A percentile compares a stretch with the other conserved stretches of the same genome.
Evolutionary conservation across 1,284 basidiomycete species (phyloP).

Genomic region (Ustilago nuda): DNA sequence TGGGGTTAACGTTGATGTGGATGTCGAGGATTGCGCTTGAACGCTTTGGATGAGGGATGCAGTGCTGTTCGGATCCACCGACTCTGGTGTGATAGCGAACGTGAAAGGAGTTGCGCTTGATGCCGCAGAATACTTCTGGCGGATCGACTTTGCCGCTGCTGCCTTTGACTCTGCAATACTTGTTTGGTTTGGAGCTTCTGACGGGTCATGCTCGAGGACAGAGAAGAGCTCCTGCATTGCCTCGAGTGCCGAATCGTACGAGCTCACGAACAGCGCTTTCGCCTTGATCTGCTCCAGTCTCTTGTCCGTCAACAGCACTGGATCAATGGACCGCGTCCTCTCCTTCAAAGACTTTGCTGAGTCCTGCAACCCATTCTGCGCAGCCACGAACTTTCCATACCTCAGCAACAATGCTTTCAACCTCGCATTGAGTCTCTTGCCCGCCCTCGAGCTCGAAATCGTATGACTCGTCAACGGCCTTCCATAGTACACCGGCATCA

Average conservation of each 20-base stretch:
- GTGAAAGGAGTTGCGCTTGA: conserved; percentile 43
- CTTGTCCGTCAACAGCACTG: conserved; percentile 42
- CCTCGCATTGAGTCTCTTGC: conserved; percentile 29
- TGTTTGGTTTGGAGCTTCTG: not conserved
- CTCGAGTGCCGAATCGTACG: conserved; percentile 15
- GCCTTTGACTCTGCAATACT: not conserved
- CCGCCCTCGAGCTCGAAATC: conserved; percentile 47
- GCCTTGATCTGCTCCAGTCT: conserved; percentile 58
- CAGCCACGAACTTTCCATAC: conserved; percentile 44
- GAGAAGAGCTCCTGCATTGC: conserved; percentile 25
- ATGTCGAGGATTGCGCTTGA: conserved; percentile 7
- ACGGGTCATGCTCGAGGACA: conserved; percentile 15
- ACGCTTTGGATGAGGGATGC: conserved; percentile 40
- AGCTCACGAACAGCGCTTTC: conserved; percentile 56
- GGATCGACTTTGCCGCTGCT: conserved; percentile 6
- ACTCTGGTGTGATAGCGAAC: conserved; percentile 20
- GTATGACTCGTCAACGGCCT: conserved; percentile 42
- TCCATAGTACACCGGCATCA: conserved; percentile 76
- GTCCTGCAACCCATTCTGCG: conserved; percentile 36
- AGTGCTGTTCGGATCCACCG: conserved; percentile 29
- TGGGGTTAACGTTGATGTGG: conserved; percentile 22
- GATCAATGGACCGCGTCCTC: conserved; percentile 23
- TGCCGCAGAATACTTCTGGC: conserved; percentile 14
- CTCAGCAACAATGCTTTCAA: conserved; percentile 43
- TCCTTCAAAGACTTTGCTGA: conserved; percentile 23